These are phyloP conservation scores for Macrocybe sp. DNA, from an alignment of 1,284 basidiomycete species.

Conservation along the genomic window DNA sequence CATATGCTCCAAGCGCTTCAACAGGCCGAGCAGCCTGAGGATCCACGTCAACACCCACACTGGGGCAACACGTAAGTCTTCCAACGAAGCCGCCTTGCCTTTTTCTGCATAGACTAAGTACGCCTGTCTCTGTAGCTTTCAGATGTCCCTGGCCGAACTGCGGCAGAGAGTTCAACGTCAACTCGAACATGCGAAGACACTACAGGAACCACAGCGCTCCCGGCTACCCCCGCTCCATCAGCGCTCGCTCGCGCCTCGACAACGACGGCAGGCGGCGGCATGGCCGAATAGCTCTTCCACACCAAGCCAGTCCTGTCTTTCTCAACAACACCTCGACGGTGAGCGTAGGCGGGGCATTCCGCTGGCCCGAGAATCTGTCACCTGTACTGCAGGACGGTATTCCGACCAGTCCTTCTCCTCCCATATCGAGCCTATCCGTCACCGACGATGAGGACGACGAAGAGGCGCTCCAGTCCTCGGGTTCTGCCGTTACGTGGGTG, in stretches of 20 bases:
- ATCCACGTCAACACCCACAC: constrained; percentile 78
- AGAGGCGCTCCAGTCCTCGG: too few species aligned
- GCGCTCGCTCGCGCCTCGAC: too few species aligned
- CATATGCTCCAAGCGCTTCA: constrained; percentile 67
- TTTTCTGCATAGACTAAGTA: constrained; percentile 3
- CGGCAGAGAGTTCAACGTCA: constrained; percentile 72
- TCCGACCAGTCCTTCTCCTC: constrained; percentile 13
- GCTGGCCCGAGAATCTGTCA: constrained; percentile 8
- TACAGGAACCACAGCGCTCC: constrained; percentile 56
- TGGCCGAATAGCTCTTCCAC: too few species aligned
- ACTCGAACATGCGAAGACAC: constrained; percentile 78
- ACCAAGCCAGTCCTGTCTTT: background rate
- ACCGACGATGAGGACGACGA: constrained; percentile 21
- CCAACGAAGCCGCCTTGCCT: background rate
- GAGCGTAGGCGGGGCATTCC: constrained; percentile 20
- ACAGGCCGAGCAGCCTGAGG: constrained; percentile 69
- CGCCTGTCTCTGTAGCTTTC: constrained; percentile 43
- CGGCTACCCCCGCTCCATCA: constrained; percentile 14
- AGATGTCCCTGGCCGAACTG: constrained; percentile 70
- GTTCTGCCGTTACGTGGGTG: background rate
- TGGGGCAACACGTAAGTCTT: constrained; percentile 63
- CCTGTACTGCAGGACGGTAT: constrained; percentile 4
- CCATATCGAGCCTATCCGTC: constrained; percentile 19
- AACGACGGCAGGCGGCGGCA: too few species aligned
- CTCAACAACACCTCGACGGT: constrained; percentile 17